Percentiles rank a stretch among this genome's conserved stretches.
Evolutionary conservation across 2,329 filamentous ascomycete genomes (phyloP).

Genomic region (Paecilomyces niveus): DNA sequence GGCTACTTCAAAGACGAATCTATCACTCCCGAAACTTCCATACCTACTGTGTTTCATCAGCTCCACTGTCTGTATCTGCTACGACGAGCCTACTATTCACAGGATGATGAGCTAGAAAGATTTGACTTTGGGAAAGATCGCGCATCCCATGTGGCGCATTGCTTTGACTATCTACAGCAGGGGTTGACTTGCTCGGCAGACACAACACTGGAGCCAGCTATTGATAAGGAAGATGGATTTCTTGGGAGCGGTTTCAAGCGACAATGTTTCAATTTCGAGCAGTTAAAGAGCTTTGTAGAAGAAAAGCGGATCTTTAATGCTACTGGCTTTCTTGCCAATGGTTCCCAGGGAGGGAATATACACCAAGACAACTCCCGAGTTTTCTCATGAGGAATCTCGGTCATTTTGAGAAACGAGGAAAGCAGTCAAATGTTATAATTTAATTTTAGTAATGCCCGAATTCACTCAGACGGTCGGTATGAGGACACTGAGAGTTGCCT

Average conservation of each 20-base stretch:
- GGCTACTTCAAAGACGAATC: conserved; percentile 29
- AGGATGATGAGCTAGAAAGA: conserved; percentile 17
- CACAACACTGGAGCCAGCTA: conserved; percentile 28
- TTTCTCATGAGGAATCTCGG: too few relatives aligned
- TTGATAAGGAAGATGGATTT: neutral
- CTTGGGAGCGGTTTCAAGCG: conserved; percentile 30
- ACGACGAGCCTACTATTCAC: conserved; percentile 27
- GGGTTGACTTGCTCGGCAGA: conserved; percentile 32
- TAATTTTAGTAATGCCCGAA: too few relatives aligned
- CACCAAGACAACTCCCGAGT: neutral
- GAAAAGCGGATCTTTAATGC: conserved; percentile 13
- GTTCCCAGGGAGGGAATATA: neutral
- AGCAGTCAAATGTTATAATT: too few relatives aligned
- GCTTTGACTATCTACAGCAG: conserved; percentile 35
- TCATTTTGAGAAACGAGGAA: too few relatives aligned
- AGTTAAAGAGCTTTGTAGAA: conserved; percentile 30
- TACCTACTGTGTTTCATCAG: conserved; percentile 30
- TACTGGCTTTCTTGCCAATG: neutral
- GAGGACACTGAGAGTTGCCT: too few relatives aligned
- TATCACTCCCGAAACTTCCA: conserved; percentile 1
- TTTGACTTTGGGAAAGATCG: conserved; percentile 16
- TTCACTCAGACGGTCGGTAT: too few relatives aligned
- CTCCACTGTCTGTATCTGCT: conserved; percentile 33
- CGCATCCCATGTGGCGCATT: conserved; percentile 32
- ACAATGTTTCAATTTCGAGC: conserved; percentile 29